phyloP scores from a whole-genome alignment of 805 yeast genomes.

The Kodamaea fukazawae region DNA sequence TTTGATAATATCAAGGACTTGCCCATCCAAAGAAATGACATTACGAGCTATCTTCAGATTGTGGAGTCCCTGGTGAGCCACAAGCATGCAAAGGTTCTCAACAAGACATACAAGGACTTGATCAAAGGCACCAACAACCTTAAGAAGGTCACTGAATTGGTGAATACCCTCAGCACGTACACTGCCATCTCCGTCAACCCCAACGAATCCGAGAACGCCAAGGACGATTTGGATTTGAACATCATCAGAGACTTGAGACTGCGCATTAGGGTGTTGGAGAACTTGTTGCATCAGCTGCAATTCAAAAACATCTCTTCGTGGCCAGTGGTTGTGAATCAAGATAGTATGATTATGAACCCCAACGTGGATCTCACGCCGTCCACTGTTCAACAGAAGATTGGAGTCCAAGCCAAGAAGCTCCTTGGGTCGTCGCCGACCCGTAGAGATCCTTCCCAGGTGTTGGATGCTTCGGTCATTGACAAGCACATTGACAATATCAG shows the following conservation, averaged over 20 bases:
- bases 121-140: constrained; percentile 38
- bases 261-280: constrained; percentile 75
- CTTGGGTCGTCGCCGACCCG: background rate
- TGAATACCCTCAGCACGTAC: constrained; percentile 29
- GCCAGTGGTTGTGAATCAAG: constrained; percentile 33
- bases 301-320: constrained; percentile 50
- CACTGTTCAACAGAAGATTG: constrained; percentile 4
- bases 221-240: constrained; percentile 34
- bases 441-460: constrained; percentile 16
- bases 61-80: constrained; percentile 24
- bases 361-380: constrained; percentile 1
- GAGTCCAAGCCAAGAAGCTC: background rate
- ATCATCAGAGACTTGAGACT: constrained; percentile 61
- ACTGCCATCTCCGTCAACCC: constrained; percentile 19
- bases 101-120: constrained; percentile 45
- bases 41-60: constrained; percentile 25
- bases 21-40: constrained; percentile 32
- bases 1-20: constrained; percentile 38
- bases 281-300: constrained; percentile 70
- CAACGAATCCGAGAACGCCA: constrained; percentile 14
- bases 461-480: constrained; percentile 40
- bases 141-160: constrained; percentile 31
- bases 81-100: constrained; percentile 35
- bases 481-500: constrained; percentile 43
- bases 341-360: constrained; percentile 11